Base-by-base conservation (phyloP, 768 basidiomycete species). In the Leccinum uliginosum region DNA sequence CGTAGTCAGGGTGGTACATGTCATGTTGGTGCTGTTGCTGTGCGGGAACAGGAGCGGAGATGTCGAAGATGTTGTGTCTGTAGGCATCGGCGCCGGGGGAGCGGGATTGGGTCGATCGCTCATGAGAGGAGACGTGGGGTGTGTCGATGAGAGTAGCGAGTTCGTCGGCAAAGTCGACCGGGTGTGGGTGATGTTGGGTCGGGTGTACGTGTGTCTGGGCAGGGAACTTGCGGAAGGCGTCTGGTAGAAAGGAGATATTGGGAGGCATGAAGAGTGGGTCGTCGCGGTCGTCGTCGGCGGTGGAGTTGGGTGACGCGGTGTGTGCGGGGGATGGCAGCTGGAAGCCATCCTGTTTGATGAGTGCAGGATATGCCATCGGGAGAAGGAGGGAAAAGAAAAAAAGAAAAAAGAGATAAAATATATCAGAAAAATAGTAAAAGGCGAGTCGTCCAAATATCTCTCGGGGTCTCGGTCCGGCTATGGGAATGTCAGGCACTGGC, bases 301-400 rank as follows among this genome's bases (percentile, higher is more conserved):
- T 49, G 34, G 71, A 58, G 59, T 72, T 62, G 23, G 71, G 65
- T 0, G 65, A 67, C 0, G 71, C 56, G 1, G 68, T 70, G 35
- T 67, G 67, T 6, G 76, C 68, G 23, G 82, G 78, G 48, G 76
- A 76, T 21, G 83, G 80, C 34, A 85, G 64, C 59, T 87, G 84
- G 69, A 91, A 91, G 63, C 89, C 89, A 73, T 89, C 85, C 66
- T 87, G 84, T 58, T 87, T 76, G 61, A 89, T 67, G 57, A 71
- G 62, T 45, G 66, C 54, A 3, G 68, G 56, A 67, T 71, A 69
- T 53, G 70, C 62, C 67, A 72, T 70, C 44, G 50, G 11, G 29
- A 47, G 26, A 34, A 23, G 17, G 4, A 26, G 6, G 12, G n/a
- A 19, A 38, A 15, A n/a, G n/a, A n/a, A 23, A 12, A 27, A 40